A percentile compares a stretch with the other conserved stretches of the same genome.
These are phyloP conservation scores for Phaffia australis DNA, from an alignment of 768 basidiomycete genomes.

Conservation along the genomic window DNA sequence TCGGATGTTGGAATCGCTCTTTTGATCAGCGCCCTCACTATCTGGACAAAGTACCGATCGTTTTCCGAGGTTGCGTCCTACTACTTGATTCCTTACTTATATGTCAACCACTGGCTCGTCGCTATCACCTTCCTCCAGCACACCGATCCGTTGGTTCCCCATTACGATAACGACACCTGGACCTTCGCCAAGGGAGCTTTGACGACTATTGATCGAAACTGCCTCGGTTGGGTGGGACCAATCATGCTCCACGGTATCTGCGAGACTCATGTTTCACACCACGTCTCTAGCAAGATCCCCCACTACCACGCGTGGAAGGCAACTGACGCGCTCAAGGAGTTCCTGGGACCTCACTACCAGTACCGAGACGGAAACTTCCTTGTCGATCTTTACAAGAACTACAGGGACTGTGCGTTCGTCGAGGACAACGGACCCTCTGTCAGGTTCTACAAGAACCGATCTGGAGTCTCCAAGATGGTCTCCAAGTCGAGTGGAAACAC, in stretches of 20 bases:
- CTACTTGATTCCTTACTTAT: constrained; percentile 70
- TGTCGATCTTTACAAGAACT: constrained; percentile 57
- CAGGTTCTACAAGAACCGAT: constrained; percentile 74
- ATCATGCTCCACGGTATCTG: constrained; percentile 53
- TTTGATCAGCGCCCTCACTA: constrained; percentile 54
- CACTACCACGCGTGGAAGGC: constrained; percentile 84
- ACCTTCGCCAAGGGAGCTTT: constrained; percentile 59
- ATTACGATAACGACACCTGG: constrained; percentile 59
- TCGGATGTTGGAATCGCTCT: constrained; percentile 73
- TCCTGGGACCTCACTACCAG: constrained; percentile 48
- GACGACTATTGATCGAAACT: constrained; percentile 49
- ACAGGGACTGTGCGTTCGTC: constrained; percentile 69
- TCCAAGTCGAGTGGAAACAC: constrained; percentile 50
- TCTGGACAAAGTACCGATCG: constrained; percentile 52
- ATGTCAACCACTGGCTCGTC: constrained; percentile 90
- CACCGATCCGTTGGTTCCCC: constrained; percentile 76
- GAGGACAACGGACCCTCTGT: constrained; percentile 79
- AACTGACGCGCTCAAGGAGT: constrained; percentile 66
- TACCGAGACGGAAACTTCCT: constrained; percentile 40
- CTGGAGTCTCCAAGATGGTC: constrained; percentile 57
- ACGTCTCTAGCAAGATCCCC: constrained; percentile 88
- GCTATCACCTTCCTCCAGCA: constrained; percentile 96
- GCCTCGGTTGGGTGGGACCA: constrained; percentile 78
- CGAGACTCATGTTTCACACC: constrained; percentile 75
- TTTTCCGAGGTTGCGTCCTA: constrained; percentile 62